Conservation (phyloP, 306 rosid genomes). For the Bauhinia variegata region DNA sequence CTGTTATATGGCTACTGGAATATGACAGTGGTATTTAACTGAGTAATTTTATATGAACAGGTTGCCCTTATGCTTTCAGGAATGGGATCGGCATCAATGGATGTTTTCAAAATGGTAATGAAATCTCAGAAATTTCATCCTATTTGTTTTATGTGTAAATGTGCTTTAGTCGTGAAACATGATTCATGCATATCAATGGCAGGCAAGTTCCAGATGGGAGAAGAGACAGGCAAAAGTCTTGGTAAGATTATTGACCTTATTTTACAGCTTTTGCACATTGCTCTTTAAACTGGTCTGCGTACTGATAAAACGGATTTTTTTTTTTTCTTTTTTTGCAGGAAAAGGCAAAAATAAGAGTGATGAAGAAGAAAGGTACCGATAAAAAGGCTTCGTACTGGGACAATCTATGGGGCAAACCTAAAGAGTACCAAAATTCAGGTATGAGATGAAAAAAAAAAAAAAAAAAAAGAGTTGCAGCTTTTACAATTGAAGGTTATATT, state of each 20-base stretch:
- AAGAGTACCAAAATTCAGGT: conserved; percentile 71
- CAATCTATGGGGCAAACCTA: conserved; percentile 72
- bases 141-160: conserved; percentile 4
- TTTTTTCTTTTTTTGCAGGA: conserved; percentile 48
- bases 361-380: conserved; percentile 65
- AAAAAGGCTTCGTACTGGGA: conserved; percentile 67
- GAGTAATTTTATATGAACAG: no score
- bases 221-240: conserved; percentile 89
- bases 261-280: conserved; percentile 2
- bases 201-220: conserved; percentile 95
- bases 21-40: not conserved
- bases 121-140: not conserved
- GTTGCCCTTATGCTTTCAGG: conserved; percentile 94
- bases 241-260: conserved; percentile 48
- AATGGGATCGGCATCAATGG: conserved; percentile 75
- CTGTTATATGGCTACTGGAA: conserved; percentile 27
- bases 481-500: no score
- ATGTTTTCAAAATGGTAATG: conserved; percentile 86
- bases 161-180: conserved; percentile 22
- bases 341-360: conserved; percentile 77
- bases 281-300: no score
- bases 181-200: conserved; percentile 32
- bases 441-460: not conserved
- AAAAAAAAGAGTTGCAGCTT: no score
- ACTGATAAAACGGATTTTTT: not conserved